Evolutionary conservation across 2,329 filamentous ascomycete genomes (phyloP).

Genomic region (Aspergillus nomiae): DNA sequence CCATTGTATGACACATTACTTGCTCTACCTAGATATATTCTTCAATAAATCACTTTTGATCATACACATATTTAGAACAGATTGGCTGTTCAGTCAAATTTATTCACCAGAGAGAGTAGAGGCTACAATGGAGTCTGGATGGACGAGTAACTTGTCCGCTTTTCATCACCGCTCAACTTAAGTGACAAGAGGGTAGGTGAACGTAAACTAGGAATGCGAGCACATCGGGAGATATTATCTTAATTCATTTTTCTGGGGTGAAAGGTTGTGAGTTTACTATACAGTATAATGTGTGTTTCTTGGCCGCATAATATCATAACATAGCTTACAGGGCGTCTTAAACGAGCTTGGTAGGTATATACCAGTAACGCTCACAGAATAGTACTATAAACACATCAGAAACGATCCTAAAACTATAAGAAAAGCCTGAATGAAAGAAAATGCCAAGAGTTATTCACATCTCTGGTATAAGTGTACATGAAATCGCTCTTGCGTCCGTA

Average conservation of each 20-base stretch:
- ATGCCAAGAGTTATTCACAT: no score
- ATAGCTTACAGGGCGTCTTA: no score
- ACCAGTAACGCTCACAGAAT: no score
- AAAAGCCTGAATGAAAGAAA: no score
- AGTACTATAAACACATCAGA: no score
- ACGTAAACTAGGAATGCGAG: neutral
- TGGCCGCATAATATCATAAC: no score
- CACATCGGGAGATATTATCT: neutral
- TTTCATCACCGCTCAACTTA: neutral
- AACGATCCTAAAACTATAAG: no score
- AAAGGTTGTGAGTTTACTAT: neutral
- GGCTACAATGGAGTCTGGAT: neutral
- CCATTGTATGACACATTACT: neutral
- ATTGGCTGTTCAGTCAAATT: neutral
- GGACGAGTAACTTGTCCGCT: neutral
- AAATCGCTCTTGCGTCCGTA: no score
- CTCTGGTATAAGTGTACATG: no score
- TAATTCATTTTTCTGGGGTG: neutral
- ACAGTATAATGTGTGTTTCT: neutral
- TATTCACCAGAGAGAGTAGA: neutral
- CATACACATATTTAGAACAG: neutral
- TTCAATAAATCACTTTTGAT: no score
- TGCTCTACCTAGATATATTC: neutral
- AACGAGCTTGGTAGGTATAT: no score
- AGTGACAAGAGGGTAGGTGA: neutral